A percentile compares a stretch with the other conserved stretches of the same genome.
Conservation (phyloP, 805 yeast genomes). For the Zygosaccharomyces gambellarensis region DNA sequence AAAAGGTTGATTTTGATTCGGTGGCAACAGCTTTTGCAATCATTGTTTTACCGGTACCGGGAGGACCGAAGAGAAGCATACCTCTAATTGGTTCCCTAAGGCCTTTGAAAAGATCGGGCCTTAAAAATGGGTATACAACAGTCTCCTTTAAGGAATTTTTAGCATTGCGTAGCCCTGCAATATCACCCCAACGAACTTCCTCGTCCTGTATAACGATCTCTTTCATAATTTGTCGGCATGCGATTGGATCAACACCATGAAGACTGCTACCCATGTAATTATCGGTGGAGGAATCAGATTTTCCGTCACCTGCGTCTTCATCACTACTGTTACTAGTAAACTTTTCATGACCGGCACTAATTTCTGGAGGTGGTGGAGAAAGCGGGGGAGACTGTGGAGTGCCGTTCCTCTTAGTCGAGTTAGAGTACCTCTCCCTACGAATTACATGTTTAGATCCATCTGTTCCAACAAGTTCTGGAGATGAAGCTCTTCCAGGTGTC, state of each 20-base stretch:
- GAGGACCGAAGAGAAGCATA: constrained; percentile 94
- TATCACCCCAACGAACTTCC: constrained; percentile 92
- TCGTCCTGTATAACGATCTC: constrained; percentile 91
- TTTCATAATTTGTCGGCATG: constrained; percentile 80
- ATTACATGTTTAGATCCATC: neutral
- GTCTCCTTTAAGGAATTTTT: constrained; percentile 88
- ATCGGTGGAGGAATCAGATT: neutral
- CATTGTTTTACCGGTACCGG: constrained; percentile 99
- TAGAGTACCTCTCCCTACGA: constrained; percentile 4
- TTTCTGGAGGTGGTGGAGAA: neutral
- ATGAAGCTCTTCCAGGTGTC: constrained; percentile 1
- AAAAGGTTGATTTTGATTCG: constrained; percentile 90
- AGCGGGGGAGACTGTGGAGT: constrained; percentile 5
- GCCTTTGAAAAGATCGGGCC: constrained; percentile 91
- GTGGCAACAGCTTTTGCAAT: constrained; percentile 96
- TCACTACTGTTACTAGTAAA: neutral
- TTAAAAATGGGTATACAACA: constrained; percentile 89
- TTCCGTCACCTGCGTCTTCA: neutral
- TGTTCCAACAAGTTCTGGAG: constrained; percentile 1
- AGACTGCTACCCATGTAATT: constrained; percentile 8
- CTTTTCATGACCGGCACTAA: neutral
- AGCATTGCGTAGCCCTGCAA: constrained; percentile 87
- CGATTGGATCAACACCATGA: constrained; percentile 67
- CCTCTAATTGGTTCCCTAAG: constrained; percentile 95
- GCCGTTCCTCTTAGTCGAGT: constrained; percentile 3